Percentiles rank a stretch among this genome's conserved stretches.
Conservation (phyloP, 2,329 filamentous ascomycete genomes). For the Sphaerulina musiva region DNA sequence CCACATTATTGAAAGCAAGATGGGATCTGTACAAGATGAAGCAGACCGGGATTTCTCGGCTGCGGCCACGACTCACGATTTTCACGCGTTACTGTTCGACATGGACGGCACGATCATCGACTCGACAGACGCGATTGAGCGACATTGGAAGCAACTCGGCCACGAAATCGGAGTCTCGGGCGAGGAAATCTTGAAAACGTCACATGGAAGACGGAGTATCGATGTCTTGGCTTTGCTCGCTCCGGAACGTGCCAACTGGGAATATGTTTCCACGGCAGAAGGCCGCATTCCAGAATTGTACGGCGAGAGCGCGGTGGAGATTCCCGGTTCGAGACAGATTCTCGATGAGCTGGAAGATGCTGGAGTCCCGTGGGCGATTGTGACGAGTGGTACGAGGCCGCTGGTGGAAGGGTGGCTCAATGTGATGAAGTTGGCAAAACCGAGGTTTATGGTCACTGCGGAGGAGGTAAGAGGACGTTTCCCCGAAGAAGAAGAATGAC, state of each 20-base stretch:
- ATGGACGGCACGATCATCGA: slow-evolving; percentile 83
- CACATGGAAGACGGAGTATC: slow-evolving; percentile 83
- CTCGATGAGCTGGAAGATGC: slow-evolving; percentile 30
- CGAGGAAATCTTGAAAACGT: slow-evolving; percentile 73
- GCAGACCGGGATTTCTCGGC: slow-evolving; percentile 35
- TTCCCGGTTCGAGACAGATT: slow-evolving; percentile 59
- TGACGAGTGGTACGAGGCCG: slow-evolving; percentile 45
- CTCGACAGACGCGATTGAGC: slow-evolving; percentile 67
- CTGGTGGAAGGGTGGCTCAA: slow-evolving; percentile 47
- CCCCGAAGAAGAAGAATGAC: too few species aligned
- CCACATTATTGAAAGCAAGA: not conserved
- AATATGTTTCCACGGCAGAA: slow-evolving; percentile 78
- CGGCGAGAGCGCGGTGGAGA: slow-evolving; percentile 72
- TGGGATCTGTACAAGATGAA: not conserved
- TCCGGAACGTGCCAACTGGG: slow-evolving; percentile 82
- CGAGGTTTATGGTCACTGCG: slow-evolving; percentile 43
- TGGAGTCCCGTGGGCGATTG: slow-evolving; percentile 75
- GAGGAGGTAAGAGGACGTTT: slow-evolving; percentile 33
- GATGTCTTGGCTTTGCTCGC: slow-evolving; percentile 75
- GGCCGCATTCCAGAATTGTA: slow-evolving; percentile 68
- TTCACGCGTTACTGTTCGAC: slow-evolving; percentile 55
- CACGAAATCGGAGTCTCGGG: slow-evolving; percentile 77
- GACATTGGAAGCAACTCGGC: slow-evolving; percentile 72
- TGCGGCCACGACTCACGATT: slow-evolving; percentile 36
- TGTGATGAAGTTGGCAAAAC: slow-evolving; percentile 43